Evolutionary conservation across 805 yeast species (phyloP).

Genomic region (Metschnikowia anglica): DNA sequence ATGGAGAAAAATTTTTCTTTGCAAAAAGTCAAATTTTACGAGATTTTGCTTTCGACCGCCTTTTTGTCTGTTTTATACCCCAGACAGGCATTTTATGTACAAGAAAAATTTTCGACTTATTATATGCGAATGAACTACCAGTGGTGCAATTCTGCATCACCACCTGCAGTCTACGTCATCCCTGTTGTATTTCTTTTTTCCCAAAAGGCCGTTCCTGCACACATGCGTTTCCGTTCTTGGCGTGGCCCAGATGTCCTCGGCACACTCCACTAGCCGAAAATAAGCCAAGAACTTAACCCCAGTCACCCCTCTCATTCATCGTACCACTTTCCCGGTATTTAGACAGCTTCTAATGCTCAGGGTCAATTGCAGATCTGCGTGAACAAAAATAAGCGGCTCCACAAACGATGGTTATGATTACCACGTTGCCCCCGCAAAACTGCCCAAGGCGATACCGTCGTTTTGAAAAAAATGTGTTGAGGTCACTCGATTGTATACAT

Average conservation of each 20-base stretch:
- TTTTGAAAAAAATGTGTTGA: too few relatives aligned
- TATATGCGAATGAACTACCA: slow-evolving; percentile 1
- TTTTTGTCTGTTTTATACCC: slow-evolving; percentile 8
- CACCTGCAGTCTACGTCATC: slow-evolving; percentile 1
- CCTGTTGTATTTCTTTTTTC: not conserved
- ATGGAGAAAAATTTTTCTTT: not conserved
- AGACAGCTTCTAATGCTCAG: too few relatives aligned
- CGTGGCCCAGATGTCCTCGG: slow-evolving; percentile 5
- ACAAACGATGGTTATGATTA: too few relatives aligned
- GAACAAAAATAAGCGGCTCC: too few relatives aligned
- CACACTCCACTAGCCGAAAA: not conserved
- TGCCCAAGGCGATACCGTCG: too few relatives aligned
- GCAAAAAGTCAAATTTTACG: not conserved
- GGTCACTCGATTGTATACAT: too few relatives aligned
- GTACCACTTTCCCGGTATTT: too few relatives aligned
- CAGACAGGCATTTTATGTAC: slow-evolving; percentile 1
- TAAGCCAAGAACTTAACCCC: not conserved
- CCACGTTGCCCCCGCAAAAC: too few relatives aligned
- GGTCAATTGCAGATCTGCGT: too few relatives aligned
- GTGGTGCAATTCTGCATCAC: not conserved
- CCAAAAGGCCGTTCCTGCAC: slow-evolving; percentile 1
- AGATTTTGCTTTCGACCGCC: not conserved
- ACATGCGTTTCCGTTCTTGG: slow-evolving; percentile 3
- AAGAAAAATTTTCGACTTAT: slow-evolving; percentile 7
- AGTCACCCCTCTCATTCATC: not conserved